Conservation (phyloP, 192 early-diverging fungal genomes). For the Irineochytrium annulatum region DNA sequence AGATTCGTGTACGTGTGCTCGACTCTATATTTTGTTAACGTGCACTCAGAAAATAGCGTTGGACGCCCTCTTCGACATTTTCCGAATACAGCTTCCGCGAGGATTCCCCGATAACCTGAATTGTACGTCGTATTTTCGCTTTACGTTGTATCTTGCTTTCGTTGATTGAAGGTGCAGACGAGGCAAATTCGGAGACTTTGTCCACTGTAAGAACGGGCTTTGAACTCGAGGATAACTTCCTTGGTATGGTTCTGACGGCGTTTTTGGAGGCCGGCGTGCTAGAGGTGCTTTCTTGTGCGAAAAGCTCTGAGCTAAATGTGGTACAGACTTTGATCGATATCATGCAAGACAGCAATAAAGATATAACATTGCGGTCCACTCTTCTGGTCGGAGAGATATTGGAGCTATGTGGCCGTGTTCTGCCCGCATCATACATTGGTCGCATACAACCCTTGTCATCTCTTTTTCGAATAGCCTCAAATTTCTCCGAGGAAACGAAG, state of each 20-base stretch:
- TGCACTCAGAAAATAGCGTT: not conserved
- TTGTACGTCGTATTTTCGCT: too few relatives aligned
- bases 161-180: too few relatives aligned
- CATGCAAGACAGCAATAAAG: constrained; percentile 55
- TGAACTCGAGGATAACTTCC: constrained; percentile 68
- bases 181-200: too few relatives aligned
- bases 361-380: constrained; percentile 62
- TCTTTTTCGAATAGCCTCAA: constrained; percentile 68
- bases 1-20: constrained; percentile 18
- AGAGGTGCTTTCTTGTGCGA: constrained; percentile 14
- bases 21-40: too few relatives aligned
- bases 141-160: too few relatives aligned
- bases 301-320: not conserved
- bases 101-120: too few relatives aligned
- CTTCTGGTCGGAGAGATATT: constrained; percentile 72
- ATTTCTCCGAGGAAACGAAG: constrained; percentile 68
- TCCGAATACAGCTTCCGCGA: too few relatives aligned
- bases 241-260: constrained; percentile 64
- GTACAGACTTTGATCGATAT: constrained; percentile 65
- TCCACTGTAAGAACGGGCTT: too few relatives aligned
- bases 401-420: constrained; percentile 62
- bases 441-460: constrained; percentile 58
- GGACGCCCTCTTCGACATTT: constrained; percentile 6
- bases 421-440: constrained; percentile 52
- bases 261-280: constrained; percentile 74